A percentile compares a stretch with the other conserved stretches of the same genome.
Conservation (phyloP, 148 eudicot genomes). For the Salicornia ramosissima region DNA sequence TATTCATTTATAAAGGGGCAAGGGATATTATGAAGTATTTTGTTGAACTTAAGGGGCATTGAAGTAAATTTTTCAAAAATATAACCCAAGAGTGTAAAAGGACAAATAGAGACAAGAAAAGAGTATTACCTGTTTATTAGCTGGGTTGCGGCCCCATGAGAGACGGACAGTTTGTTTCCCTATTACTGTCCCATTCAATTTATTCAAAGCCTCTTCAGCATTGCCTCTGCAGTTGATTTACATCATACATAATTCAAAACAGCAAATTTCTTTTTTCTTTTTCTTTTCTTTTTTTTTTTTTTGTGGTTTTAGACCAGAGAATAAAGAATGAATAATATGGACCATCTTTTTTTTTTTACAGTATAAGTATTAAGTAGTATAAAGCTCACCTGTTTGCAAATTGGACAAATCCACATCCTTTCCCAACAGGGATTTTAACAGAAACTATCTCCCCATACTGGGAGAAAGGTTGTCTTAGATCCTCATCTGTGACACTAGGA, state of each 20-base stretch:
- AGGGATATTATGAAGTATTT: too few relatives aligned
- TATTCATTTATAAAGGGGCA: too few relatives aligned
- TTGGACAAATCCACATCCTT: slow-evolving; percentile 97
- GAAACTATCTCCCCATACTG: slow-evolving; percentile 89
- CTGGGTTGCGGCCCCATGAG: slow-evolving; percentile 97
- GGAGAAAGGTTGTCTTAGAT: slow-evolving; percentile 83
- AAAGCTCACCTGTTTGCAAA: slow-evolving; percentile 69
- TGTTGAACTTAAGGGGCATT: not conserved
- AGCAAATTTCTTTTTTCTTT: not conserved
- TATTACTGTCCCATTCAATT: slow-evolving; percentile 78
- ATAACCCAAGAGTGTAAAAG: not conserved
- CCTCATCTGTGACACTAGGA: slow-evolving; percentile 80
- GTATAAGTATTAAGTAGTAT: not conserved
- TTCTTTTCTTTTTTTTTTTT: too few relatives aligned
- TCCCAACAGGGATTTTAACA: slow-evolving; percentile 88
- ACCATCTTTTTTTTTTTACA: not conserved
- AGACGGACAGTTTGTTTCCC: slow-evolving; percentile 96
- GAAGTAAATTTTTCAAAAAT: not conserved
- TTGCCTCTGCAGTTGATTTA: slow-evolving; percentile 43
- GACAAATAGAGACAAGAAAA: not conserved
- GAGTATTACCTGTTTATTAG: slow-evolving; percentile 74
- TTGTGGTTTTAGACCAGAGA: too few relatives aligned
- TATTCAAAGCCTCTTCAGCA: slow-evolving; percentile 89
- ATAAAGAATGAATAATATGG: not conserved
- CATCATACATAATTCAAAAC: not conserved